Evolutionary conservation across 148 eudicot species (phyloP), one percentile per base, ranked within the genome.

Genomic region (Talinum fruticosum): DNA sequence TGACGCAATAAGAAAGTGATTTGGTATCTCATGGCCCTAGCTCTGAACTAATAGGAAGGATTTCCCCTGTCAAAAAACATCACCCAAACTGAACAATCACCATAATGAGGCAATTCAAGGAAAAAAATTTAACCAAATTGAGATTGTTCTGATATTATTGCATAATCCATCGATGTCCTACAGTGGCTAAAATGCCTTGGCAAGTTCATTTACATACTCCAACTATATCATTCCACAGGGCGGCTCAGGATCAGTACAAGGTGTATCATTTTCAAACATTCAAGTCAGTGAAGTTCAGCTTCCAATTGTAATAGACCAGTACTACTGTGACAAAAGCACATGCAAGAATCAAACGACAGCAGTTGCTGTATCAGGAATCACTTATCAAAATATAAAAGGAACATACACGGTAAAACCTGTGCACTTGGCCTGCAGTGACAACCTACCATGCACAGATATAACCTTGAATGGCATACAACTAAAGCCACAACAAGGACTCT

Each of bases 401-500:
- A 95, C 98, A 35, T 95, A 92, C 84, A 90, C 98, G 8, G 97
- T 95, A 34, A 91, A 95, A 74, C 96, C 98, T 2, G 91, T 95
- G 76, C 97, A 95, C 84, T 85, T 95, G 19, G 93, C 98, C 23
- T 95, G 98, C 87, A 95, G 98, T 73, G 97, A 92, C 66, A 83
- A 78, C 82, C 81, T 86, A 57, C 98, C 98, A 15, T 95, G 98
- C 84, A 88, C 88, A 61, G 92, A 85, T 68, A 89, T 95, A 79
- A 88, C 88, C 7, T 79, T 95, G 41, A 84, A 82, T 19, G 80
- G 76, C 79, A 91, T 95, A 84, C 84, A 95, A 82, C 82, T 95
- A 59, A 82, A 84, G 79, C 97, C 98, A 32, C 79, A 75, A 51
- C 90, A 86, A 83, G 88, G 87, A 69, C 83, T 57, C 21, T 91